Percentiles rank a stretch among this genome's conserved stretches.
phyloP scores from a whole-genome alignment of 2,329 filamentous ascomycete genomes.

The Chaetomiaceae sp. region DNA sequence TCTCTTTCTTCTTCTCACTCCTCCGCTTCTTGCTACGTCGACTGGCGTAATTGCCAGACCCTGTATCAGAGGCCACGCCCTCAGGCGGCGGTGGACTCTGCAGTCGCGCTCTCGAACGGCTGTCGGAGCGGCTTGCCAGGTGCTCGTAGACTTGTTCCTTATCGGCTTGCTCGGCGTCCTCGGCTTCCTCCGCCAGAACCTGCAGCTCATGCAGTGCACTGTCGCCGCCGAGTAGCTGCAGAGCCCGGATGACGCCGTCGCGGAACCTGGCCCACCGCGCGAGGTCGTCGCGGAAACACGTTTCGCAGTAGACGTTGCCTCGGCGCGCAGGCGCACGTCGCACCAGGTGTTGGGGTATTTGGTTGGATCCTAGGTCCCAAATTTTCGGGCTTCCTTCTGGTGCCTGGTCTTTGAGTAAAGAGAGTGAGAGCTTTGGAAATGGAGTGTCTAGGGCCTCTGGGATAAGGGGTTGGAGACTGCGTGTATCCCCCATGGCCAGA shows the following conservation, averaged over 20 bases:
- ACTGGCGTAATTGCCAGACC: no score
- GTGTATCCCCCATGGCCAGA: background rate
- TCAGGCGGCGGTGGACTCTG: background rate
- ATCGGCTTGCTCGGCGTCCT: background rate
- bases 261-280: constrained; percentile 9
- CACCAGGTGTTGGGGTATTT: background rate
- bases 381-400: background rate
- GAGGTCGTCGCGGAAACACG: constrained; percentile 18
- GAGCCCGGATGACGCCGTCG: background rate
- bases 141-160: background rate
- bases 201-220: constrained; percentile 5
- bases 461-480: background rate
- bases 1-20: background rate
- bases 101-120: background rate
- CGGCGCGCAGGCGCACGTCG: background rate
- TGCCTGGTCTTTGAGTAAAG: background rate
- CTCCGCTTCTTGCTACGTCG: no score
- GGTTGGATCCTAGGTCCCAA: background rate
- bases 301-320: constrained; percentile 15
- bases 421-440: background rate
- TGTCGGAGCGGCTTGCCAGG: background rate
- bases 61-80: background rate
- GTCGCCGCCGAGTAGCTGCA: constrained; percentile 12
- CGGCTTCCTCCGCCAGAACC: background rate
- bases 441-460: background rate